phyloP scores from a whole-genome alignment of 176 grass and related monocot species.

The Zea mays region DNA sequence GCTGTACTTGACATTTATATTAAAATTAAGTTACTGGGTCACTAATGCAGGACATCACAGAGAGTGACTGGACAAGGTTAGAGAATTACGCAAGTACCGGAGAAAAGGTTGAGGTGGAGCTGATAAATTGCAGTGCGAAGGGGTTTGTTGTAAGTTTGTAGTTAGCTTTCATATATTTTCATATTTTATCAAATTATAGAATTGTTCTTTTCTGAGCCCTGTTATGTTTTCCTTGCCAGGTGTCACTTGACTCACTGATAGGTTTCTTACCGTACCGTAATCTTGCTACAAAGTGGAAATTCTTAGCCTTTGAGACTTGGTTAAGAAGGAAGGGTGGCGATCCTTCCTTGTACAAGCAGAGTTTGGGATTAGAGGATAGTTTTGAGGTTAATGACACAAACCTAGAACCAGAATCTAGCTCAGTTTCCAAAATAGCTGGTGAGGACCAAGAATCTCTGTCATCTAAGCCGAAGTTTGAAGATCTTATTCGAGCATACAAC shows the following conservation, averaged over 20 bases:
- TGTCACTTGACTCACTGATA: constrained; percentile 78
- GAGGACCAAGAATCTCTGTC: constrained; percentile 48
- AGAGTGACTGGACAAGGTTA: constrained; percentile 67
- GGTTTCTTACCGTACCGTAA: constrained; percentile 90
- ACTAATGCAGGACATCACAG: constrained; percentile 51
- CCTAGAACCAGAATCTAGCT: constrained; percentile 46
- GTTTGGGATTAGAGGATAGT: constrained; percentile 52
- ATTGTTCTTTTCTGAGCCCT: constrained; percentile 41
- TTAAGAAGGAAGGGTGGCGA: constrained; percentile 79
- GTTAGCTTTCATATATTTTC: not conserved
- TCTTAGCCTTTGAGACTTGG: constrained; percentile 89
- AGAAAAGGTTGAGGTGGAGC: constrained; percentile 82
- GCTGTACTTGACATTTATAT: constrained; percentile 17
- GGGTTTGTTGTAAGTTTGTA: constrained; percentile 83
- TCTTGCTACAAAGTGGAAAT: constrained; percentile 82
- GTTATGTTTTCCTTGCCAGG: constrained; percentile 54
- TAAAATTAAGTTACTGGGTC: constrained; percentile 22
- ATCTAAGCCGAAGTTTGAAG: constrained; percentile 65
- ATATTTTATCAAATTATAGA: constrained; percentile 1
- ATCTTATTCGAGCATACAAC: constrained; percentile 70
- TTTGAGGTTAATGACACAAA: constrained; percentile 44
- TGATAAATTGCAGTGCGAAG: constrained; percentile 79
- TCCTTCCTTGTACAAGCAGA: constrained; percentile 70
- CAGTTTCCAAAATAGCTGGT: constrained; percentile 42
- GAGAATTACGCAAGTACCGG: constrained; percentile 61